Conservation (phyloP, 2,329 filamentous ascomycete genomes). For the Colletotrichum sp. region DNA sequence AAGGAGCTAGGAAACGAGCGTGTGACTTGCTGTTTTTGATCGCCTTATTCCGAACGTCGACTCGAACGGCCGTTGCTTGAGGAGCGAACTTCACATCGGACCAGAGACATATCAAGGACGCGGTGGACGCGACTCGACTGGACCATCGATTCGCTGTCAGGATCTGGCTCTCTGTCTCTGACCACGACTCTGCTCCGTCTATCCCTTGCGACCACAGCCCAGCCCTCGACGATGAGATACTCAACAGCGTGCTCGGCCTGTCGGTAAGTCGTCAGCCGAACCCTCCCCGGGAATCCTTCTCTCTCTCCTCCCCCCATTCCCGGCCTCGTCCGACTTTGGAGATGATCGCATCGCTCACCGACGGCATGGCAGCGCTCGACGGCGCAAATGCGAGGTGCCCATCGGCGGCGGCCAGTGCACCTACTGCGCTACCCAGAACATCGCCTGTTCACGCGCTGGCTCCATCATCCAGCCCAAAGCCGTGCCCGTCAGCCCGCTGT, state of each 20-base stretch:
- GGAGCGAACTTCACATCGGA: neutral
- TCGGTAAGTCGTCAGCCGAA: slow-evolving; percentile 16
- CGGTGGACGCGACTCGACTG: neutral
- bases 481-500: slow-evolving; percentile 13
- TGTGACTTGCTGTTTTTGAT: slow-evolving; percentile 7
- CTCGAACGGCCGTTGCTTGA: neutral
- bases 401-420: slow-evolving; percentile 20
- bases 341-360: neutral
- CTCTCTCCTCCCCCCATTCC: neutral
- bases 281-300: neutral
- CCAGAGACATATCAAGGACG: neutral
- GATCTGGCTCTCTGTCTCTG: neutral
- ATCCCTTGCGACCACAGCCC: neutral
- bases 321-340: neutral
- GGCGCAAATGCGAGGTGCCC: slow-evolving; percentile 22
- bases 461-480: slow-evolving; percentile 24
- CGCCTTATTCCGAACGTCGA: neutral
- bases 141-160: neutral
- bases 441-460: slow-evolving; percentile 21
- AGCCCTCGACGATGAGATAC: slow-evolving; percentile 14
- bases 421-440: slow-evolving; percentile 20
- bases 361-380: slow-evolving; percentile 13
- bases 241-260: slow-evolving; percentile 24
- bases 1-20: neutral
- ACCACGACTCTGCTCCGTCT: neutral